Percentiles rank a stretch among this genome's conserved stretches.
Conservation (phyloP, 192 early-diverging fungal species). For the Coemansia sp. region DNA sequence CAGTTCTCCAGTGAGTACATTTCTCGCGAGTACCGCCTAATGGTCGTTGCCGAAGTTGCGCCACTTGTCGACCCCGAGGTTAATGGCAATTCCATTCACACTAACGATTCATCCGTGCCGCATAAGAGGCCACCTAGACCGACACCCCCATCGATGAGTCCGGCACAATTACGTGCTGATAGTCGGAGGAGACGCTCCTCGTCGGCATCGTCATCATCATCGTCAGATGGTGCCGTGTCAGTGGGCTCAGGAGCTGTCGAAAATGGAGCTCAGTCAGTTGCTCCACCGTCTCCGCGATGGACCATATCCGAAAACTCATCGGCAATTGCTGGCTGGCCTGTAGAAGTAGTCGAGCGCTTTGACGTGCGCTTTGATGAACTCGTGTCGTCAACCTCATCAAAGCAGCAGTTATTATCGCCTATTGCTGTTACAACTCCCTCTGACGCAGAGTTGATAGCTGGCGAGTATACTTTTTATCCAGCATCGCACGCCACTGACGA, state of each 20-base stretch:
- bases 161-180: not conserved
- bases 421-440: not conserved
- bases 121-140: not conserved
- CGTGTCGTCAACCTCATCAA: slow-evolving; percentile 18
- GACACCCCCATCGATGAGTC: not conserved
- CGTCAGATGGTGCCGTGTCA: not conserved
- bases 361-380: slow-evolving; percentile 50
- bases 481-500: not conserved
- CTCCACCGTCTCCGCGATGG: slow-evolving; percentile 14
- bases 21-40: slow-evolving; percentile 56
- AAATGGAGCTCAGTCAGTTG: not conserved
- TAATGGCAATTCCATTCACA: slow-evolving; percentile 22
- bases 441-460: slow-evolving; percentile 19
- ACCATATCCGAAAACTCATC: slow-evolving; percentile 45
- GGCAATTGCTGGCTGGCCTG: slow-evolving; percentile 47
- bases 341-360: slow-evolving; percentile 53
- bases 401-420: not conserved
- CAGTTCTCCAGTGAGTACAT: slow-evolving; percentile 53
- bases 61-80: slow-evolving; percentile 24
- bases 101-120: slow-evolving; percentile 12
- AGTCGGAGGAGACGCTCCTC: not conserved
- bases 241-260: not conserved
- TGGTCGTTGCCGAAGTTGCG: slow-evolving; percentile 51
- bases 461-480: slow-evolving; percentile 20
- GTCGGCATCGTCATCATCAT: not conserved